These are phyloP conservation scores for Elongisporangium undulatum DNA, from an alignment of 352 stramenopile species.

Conservation along the genomic window DNA sequence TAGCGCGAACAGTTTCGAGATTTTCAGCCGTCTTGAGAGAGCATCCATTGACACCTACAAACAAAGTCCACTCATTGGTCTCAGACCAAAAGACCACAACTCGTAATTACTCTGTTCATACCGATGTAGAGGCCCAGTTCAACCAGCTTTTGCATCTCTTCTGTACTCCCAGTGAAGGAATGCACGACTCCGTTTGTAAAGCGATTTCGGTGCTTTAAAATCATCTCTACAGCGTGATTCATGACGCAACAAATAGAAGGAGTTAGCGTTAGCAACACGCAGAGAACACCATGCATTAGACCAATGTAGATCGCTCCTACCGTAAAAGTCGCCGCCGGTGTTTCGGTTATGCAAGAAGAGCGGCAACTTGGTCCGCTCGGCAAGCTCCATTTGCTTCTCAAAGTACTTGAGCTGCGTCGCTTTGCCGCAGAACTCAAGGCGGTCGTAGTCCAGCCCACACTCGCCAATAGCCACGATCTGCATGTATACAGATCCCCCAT, in stretches of 20 bases:
- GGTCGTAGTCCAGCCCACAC: slow-evolving; percentile 96
- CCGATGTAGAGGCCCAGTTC: slow-evolving; percentile 95
- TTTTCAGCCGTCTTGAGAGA: slow-evolving; percentile 95
- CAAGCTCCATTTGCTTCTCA: slow-evolving; percentile 91
- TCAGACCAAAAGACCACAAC: neutral
- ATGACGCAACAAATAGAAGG: neutral
- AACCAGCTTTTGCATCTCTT: slow-evolving; percentile 91
- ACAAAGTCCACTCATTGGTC: neutral
- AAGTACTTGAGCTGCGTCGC: slow-evolving; percentile 92
- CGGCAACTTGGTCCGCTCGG: slow-evolving; percentile 74
- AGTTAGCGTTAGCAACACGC: neutral
- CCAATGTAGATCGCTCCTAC: slow-evolving; percentile 16
- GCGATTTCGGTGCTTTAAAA: slow-evolving; percentile 53
- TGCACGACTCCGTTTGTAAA: slow-evolving; percentile 93
- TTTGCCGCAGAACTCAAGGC: slow-evolving; percentile 93
- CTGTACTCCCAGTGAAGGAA: slow-evolving; percentile 92
- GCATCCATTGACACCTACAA: slow-evolving; percentile 92
- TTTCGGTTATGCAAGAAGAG: slow-evolving; percentile 98
- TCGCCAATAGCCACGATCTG: slow-evolving; percentile 94
- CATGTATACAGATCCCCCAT: slow-evolving; percentile 4
- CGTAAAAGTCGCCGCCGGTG: slow-evolving; percentile 90
- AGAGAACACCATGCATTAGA: too few relatives aligned
- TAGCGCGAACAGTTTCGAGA: slow-evolving; percentile 87
- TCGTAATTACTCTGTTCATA: slow-evolving; percentile 5
- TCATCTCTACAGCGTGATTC: slow-evolving; percentile 39